Conservation (phyloP, 176 grass and related monocot species). For the Oryza australiensis region DNA sequence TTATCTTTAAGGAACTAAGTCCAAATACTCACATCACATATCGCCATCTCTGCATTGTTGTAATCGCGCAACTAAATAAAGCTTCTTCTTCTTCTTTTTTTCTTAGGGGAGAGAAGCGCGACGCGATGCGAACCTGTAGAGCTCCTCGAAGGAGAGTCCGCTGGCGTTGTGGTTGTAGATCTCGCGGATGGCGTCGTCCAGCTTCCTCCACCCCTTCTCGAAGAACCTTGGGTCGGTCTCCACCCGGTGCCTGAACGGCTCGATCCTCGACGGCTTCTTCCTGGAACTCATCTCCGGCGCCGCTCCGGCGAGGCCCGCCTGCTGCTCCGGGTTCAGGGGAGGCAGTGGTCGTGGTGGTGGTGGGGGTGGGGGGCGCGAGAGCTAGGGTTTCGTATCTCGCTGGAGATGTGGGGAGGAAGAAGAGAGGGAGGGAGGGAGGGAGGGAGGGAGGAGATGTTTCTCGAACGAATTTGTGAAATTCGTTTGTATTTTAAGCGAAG, state of each 20-base stretch:
- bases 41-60: background rate
- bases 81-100: too few relatives aligned
- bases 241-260: slow-evolving; percentile 75
- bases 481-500: too few relatives aligned
- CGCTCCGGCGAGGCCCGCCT: background rate
- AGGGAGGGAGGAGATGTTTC: background rate
- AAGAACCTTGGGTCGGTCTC: slow-evolving; percentile 86
- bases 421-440: background rate
- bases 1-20: background rate
- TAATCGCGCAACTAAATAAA: background rate
- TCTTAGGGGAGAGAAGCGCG: background rate
- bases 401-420: background rate
- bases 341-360: too few relatives aligned
- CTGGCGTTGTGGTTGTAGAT: slow-evolving; percentile 98
- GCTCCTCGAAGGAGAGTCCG: slow-evolving; percentile 93
- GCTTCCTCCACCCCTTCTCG: slow-evolving; percentile 69
- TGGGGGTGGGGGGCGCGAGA: too few relatives aligned
- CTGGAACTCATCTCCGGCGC: slow-evolving; percentile 30
- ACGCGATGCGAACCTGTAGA: slow-evolving; percentile 61
- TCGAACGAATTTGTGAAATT: background rate
- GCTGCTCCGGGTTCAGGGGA: too few relatives aligned
- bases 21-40: background rate
- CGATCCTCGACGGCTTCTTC: slow-evolving; percentile 62
- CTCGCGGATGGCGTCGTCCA: slow-evolving; percentile 67
- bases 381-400: slow-evolving; percentile 40